Evolutionary conservation across 768 basidiomycete species (phyloP).

Genomic region (Rhodosporidiobolus sp.): DNA sequence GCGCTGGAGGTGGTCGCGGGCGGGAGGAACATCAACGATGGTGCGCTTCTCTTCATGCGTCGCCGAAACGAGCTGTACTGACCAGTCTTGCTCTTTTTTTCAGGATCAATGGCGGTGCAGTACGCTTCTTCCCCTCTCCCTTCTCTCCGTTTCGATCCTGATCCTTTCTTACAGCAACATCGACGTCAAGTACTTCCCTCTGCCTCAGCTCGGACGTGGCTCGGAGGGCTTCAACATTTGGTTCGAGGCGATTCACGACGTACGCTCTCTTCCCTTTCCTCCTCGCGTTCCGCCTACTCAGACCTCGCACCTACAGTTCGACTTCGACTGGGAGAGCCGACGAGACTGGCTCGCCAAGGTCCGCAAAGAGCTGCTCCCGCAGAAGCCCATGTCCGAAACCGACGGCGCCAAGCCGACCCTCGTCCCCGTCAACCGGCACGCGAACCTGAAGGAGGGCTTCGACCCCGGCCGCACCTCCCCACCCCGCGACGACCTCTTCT

Average conservation of each 20-base stretch:
- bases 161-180: constrained; percentile 1
- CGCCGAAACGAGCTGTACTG: too few species aligned
- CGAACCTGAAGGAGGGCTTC: constrained; percentile 31
- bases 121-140: neutral
- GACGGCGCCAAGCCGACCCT: neutral
- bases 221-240: constrained; percentile 12
- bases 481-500: constrained; percentile 28
- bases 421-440: constrained; percentile 3
- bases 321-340: constrained; percentile 11
- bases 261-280: neutral
- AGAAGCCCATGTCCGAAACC: neutral
- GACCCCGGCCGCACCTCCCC: neutral
- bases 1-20: constrained; percentile 12
- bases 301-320: constrained; percentile 11
- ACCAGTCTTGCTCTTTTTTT: too few species aligned
- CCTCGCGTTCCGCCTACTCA: too few species aligned
- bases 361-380: constrained; percentile 21
- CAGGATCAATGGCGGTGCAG: constrained; percentile 29
- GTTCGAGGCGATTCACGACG: constrained; percentile 24
- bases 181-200: constrained; percentile 20
- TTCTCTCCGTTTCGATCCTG: neutral
- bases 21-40: constrained; percentile 23
- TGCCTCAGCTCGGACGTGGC: constrained; percentile 3
- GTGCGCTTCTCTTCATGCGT: neutral
- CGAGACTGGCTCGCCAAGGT: constrained; percentile 18